Base-by-base conservation (phyloP, 2,329 filamentous ascomycete genomes). In the Orbilia quercus region DNA sequence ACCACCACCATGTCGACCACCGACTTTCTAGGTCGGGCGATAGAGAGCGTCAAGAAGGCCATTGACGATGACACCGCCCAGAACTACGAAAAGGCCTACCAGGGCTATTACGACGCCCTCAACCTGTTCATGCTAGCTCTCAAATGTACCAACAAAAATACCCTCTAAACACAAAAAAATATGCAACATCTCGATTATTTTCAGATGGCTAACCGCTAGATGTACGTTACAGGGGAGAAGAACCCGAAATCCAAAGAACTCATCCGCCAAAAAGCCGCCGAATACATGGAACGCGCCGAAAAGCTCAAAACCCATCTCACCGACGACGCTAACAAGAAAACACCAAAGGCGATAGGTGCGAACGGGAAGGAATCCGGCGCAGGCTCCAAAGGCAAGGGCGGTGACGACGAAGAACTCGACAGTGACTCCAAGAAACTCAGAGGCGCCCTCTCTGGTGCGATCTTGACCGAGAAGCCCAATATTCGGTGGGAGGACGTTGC, bases 221-320 rank as follows among this genome's bases (percentile, higher is more conserved):
- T 40, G 2, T 44, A 38, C 14, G 2, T 55, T 38, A 23, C 42
- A 74, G 70, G 70, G 94, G 95, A 99, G 84, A 99, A 98, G 87
- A 98, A 97, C 83, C 89, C 91, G 75, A 94, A 93, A 78, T 93
- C 92, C 76, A 98, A 98, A 84, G 92, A 96, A 80, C 96, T 96
- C 87, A 97, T 99, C 81, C 90, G 95, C 77, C 88, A 91, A 78
- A 98, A 98, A 84, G 92, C 93, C 18, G 91, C 86, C 78, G 94
- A 97, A 80, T 99, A 99, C 85, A 96, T 99, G 90, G 94, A 97
- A 82, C 91, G 95, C 75, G 95, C 95, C 76, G 95, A 99, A 84
- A 98, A 98, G 84, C 87, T 99, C 76, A 99, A 99, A 82, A 88
- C 89, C 64, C 95, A 98, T 80, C 84, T 99, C 42, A 85, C 89